phyloP scores from a whole-genome alignment of 73 alveolate species.

The Tetrahymena borealis region DNA sequence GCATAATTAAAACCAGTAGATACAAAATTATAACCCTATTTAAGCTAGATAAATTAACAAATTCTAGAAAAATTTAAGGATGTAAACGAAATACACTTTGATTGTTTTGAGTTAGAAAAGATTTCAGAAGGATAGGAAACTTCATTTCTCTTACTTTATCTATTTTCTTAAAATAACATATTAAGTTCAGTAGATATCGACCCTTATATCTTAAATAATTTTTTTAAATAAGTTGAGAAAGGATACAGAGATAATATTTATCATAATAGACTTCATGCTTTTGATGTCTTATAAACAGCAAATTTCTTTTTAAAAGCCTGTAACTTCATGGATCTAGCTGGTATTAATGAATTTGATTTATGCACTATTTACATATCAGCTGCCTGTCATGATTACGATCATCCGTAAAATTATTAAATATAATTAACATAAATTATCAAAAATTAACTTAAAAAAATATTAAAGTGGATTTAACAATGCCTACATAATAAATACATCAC shows the following conservation, averaged over 20 bases:
- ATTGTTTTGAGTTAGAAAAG: slow-evolving; percentile 38
- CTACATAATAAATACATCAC: slow-evolving; percentile 68
- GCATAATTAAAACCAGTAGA: background rate
- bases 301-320: slow-evolving; percentile 50
- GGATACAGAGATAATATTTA: slow-evolving; percentile 48
- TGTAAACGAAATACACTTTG: slow-evolving; percentile 16
- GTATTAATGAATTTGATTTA: slow-evolving; percentile 62
- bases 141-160: background rate
- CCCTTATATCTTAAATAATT: background rate
- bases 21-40: background rate
- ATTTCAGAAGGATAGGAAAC: slow-evolving; percentile 2
- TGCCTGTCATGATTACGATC: slow-evolving; percentile 79
- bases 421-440: background rate
- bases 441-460: background rate
- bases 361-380: slow-evolving; percentile 64
- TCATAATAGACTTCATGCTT: slow-evolving; percentile 78
- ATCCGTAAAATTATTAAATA: slow-evolving; percentile 13
- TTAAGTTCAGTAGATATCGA: slow-evolving; percentile 27
- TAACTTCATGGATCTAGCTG: slow-evolving; percentile 56
- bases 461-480: slow-evolving; percentile 66
- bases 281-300: slow-evolving; percentile 70
- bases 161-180: slow-evolving; percentile 5
- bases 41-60: background rate
- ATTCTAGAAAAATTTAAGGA: background rate
- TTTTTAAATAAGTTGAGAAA: slow-evolving; percentile 6